Percentiles rank a stretch among this genome's conserved stretches.
Evolutionary conservation across 2,329 filamentous ascomycete genomes (phyloP).

Genomic region (Ophiocordyceps polyrhachis-furcata): DNA sequence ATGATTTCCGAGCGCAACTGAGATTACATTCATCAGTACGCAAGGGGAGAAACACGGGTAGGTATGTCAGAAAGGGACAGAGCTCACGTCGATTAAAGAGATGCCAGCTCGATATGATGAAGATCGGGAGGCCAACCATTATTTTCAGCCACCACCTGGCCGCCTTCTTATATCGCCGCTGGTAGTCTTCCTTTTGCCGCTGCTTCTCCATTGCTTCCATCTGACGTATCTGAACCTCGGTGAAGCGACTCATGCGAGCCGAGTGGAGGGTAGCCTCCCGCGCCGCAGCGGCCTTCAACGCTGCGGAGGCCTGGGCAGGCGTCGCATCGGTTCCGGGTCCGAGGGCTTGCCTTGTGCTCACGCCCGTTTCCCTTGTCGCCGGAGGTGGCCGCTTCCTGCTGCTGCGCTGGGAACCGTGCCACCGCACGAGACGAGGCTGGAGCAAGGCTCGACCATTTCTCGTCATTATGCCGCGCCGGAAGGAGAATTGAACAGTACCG

Average conservation of each 20-base stretch:
- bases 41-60: too few relatives aligned
- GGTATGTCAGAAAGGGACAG: constrained; percentile 2
- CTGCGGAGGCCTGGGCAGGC: not conserved
- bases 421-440: not conserved
- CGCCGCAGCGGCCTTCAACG: constrained; percentile 7
- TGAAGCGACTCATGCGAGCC: constrained; percentile 6
- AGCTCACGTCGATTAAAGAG: constrained; percentile 31
- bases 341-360: not conserved
- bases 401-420: not conserved
- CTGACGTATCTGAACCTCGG: constrained; percentile 5
- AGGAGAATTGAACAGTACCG: not conserved
- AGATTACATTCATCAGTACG: not conserved
- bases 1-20: not conserved
- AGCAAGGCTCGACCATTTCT: not conserved
- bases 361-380: not conserved
- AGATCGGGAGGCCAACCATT: constrained; percentile 33
- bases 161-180: constrained; percentile 23
- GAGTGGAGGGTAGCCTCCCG: constrained; percentile 8
- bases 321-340: not conserved
- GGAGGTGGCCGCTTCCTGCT: not conserved
- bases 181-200: constrained; percentile 16
- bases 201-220: constrained; percentile 6
- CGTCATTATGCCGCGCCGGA: not conserved
- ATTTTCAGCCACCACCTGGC: constrained; percentile 25
- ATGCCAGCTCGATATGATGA: constrained; percentile 35